Conservation (phyloP, 1,139 yeast genomes). For the Debaryomyces udenii region DNA sequence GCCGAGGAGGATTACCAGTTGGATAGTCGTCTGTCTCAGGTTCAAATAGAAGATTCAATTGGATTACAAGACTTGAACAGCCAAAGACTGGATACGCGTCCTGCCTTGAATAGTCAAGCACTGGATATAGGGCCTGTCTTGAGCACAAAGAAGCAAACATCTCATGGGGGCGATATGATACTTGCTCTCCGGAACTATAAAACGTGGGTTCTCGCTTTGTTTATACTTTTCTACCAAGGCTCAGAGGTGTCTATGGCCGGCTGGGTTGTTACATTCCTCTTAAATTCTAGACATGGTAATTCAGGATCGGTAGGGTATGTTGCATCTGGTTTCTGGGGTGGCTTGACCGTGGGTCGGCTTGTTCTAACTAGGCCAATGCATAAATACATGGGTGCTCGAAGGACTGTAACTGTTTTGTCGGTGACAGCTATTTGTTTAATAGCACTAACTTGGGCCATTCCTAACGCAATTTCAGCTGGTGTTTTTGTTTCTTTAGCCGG, state of each 20-base stretch:
- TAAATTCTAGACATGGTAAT: constrained; percentile 56
- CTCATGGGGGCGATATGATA: constrained; percentile 16
- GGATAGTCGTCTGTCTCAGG: constrained; percentile 3
- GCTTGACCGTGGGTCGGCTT: constrained; percentile 64
- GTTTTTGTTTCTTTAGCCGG: constrained; percentile 53
- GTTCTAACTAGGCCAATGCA: constrained; percentile 46
- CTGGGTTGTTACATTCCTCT: constrained; percentile 68
- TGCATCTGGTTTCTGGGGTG: constrained; percentile 75
- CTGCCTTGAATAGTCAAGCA: neutral
- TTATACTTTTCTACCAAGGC: constrained; percentile 67
- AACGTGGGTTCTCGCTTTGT: constrained; percentile 59
- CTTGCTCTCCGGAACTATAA: constrained; percentile 42
- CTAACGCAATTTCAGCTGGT: constrained; percentile 44
- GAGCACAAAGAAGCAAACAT: neutral
- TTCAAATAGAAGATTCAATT: constrained; percentile 9
- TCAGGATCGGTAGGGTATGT: constrained; percentile 57
- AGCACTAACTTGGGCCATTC: constrained; percentile 50
- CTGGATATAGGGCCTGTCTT: neutral
- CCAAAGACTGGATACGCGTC: neutral
- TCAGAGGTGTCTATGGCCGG: constrained; percentile 71
- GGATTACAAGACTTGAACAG: constrained; percentile 13
- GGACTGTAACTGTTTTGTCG: constrained; percentile 44
- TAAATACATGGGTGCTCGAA: constrained; percentile 49
- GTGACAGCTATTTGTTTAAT: constrained; percentile 39
- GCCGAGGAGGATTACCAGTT: constrained; percentile 10